Percentiles rank a stretch among this genome's conserved stretches.
Evolutionary conservation across 73 alveolate species (phyloP).

Genomic region (Symbiodinium pilosum): DNA sequence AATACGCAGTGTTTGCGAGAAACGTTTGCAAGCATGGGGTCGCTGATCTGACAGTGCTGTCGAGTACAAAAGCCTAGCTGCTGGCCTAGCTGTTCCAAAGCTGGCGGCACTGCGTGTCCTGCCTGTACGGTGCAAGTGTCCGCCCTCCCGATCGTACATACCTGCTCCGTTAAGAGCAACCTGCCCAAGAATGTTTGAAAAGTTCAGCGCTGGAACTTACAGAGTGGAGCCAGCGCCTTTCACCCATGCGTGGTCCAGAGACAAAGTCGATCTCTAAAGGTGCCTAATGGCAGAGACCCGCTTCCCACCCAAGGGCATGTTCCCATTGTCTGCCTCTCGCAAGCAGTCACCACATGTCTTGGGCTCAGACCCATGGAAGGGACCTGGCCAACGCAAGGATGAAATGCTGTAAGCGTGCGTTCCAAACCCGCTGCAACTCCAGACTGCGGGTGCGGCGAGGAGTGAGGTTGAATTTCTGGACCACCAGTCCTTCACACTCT

Average conservation of each 20-base stretch:
- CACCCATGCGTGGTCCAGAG: conserved; percentile 84
- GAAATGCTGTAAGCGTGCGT: too few species aligned
- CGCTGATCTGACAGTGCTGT: conserved; percentile 46
- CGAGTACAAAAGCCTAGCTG: neutral
- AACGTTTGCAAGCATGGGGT: conserved; percentile 71
- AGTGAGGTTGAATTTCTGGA: neutral
- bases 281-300: neutral
- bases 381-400: neutral
- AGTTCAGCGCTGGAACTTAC: neutral
- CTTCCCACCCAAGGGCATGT: too few species aligned
- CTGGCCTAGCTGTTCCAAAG: too few species aligned
- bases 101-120: neutral
- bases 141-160: conserved; percentile 78
- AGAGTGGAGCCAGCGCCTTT: neutral
- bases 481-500: too few species aligned
- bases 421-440: neutral
- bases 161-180: conserved; percentile 31
- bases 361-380: conserved; percentile 33
- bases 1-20: conserved; percentile 61
- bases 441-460: neutral
- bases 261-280: conserved; percentile 76
- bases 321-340: too few species aligned
- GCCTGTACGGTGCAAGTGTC: conserved; percentile 82
- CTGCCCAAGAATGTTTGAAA: neutral
- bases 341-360: too few species aligned